phyloP scores from a whole-genome alignment of 495 filamentous ascomycete species.

The Xylaria scruposa region DNA sequence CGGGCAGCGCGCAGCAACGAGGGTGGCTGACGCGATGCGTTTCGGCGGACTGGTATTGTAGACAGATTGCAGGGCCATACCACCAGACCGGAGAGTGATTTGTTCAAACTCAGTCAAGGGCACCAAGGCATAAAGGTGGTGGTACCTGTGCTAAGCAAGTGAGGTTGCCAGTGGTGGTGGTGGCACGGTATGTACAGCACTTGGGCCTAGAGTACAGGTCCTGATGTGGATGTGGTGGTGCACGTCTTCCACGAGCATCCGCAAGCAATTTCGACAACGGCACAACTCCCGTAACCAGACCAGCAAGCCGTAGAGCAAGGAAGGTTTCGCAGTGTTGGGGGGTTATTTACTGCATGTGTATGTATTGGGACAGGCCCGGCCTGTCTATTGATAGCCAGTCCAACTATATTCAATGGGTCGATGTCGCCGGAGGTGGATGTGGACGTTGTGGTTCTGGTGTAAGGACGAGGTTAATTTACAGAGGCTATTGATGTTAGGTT shows the following conservation, averaged over 20 bases:
- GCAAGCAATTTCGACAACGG: constrained; percentile 4
- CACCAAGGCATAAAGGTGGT: neutral
- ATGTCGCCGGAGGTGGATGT: constrained; percentile 2
- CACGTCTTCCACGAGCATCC: neutral
- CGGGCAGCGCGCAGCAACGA: constrained; percentile 12
- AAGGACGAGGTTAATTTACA: neutral
- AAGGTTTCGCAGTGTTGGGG: neutral
- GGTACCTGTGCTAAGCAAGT: neutral
- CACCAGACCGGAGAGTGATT: constrained; percentile 16
- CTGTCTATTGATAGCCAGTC: neutral
- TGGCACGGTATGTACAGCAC: neutral
- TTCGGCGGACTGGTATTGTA: constrained; percentile 6
- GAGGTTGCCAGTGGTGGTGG: neutral
- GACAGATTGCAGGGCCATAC: constrained; percentile 25
- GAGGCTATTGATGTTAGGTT: neutral
- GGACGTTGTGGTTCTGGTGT: neutral
- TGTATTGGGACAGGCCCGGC: neutral
- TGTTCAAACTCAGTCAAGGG: neutral
- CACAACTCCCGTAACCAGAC: neutral
- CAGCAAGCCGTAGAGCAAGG: constrained; percentile 12
- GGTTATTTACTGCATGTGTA: constrained; percentile 1
- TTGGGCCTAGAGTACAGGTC: neutral
- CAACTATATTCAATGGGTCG: constrained; percentile 17
- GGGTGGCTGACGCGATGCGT: constrained; percentile 19
- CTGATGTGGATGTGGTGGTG: neutral